These are phyloP conservation scores for Fusarium algeriense DNA, from an alignment of 2,329 filamentous ascomycete genomes.

Conservation along the genomic window DNA sequence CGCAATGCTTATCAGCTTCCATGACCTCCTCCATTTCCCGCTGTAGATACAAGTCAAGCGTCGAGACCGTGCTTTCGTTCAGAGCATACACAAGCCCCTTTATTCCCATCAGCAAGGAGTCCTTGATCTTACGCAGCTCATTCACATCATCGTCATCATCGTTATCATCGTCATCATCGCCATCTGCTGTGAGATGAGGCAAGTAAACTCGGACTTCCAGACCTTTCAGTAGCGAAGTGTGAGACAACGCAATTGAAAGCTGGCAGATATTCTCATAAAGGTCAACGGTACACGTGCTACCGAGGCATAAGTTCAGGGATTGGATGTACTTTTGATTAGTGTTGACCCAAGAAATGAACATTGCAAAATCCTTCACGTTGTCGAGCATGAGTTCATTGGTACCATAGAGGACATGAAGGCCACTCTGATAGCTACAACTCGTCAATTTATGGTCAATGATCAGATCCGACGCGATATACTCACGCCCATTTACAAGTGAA, in stretches of 20 bases:
- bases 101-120: too few relatives aligned
- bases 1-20: neutral
- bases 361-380: neutral
- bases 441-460: neutral
- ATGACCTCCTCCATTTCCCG: neutral
- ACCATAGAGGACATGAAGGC: neutral
- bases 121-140: too few relatives aligned
- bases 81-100: neutral
- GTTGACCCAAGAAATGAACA: neutral
- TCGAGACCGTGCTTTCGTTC: neutral
- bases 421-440: neutral
- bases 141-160: too few relatives aligned
- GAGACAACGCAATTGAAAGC: neutral
- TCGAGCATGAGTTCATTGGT: neutral
- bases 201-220: neutral
- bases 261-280: neutral
- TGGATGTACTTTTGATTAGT: neutral
- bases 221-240: neutral
- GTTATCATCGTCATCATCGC: too few relatives aligned
- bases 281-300: neutral
- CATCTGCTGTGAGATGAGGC: neutral
- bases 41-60: neutral
- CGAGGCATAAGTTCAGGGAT: neutral
- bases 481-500: slow-evolving; percentile 20
- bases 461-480: neutral